Evolutionary conservation across 257 asterid species (phyloP).

Genomic region (Voacanga thouarsii): DNA sequence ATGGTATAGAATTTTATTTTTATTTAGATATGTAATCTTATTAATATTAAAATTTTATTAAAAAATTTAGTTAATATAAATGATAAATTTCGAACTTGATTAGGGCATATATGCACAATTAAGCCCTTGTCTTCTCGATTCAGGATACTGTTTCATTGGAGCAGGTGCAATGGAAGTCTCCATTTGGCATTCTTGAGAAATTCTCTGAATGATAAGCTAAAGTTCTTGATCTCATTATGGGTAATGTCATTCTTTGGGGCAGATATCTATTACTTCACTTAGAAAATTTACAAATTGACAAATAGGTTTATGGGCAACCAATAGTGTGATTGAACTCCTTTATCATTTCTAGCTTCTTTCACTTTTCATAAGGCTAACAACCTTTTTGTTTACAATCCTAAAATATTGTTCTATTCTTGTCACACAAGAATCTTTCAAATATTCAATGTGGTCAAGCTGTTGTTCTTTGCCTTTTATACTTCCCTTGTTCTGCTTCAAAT

Average conservation of each 20-base stretch:
- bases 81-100: too few species aligned
- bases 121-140: background rate
- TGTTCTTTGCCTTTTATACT: too few species aligned
- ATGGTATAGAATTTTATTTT: too few species aligned
- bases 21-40: too few species aligned
- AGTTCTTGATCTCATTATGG: too few species aligned
- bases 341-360: background rate
- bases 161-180: background rate
- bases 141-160: background rate
- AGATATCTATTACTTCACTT: background rate
- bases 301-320: background rate
- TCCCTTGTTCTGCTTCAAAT: too few species aligned
- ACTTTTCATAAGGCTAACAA: background rate
- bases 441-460: too few species aligned
- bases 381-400: slow-evolving; percentile 1
- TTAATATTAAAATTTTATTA: too few species aligned
- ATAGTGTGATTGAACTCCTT: background rate
- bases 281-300: background rate
- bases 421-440: background rate
- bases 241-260: too few species aligned
- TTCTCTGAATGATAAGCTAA: background rate
- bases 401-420: background rate
- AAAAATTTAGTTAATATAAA: too few species aligned
- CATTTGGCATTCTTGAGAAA: background rate
- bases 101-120: too few species aligned